Evolutionary conservation across 2,329 filamentous ascomycete species (phyloP).

Genomic region (Coniochaeta sp.): DNA sequence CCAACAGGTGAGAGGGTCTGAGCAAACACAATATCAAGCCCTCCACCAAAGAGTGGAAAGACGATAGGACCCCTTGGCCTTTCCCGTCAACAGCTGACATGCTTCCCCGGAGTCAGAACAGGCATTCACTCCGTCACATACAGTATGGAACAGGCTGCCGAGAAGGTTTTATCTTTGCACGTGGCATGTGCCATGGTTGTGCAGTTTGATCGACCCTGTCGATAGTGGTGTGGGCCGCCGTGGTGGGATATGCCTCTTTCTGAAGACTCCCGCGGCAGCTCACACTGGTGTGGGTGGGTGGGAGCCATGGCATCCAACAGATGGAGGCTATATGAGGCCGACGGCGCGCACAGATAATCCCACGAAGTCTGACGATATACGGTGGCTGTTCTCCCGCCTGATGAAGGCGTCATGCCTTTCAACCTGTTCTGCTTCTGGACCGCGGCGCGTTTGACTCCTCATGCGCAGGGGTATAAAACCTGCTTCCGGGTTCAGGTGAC

Average conservation of each 20-base stretch:
- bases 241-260: background rate
- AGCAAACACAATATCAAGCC: background rate
- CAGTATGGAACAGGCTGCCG: background rate
- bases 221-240: background rate
- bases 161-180: conserved; percentile 8
- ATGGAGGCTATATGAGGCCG: conserved; percentile 11
- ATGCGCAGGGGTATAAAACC: conserved; percentile 1
- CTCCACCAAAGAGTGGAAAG: background rate
- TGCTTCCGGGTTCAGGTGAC: conserved; percentile 1
- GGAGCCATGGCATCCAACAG: background rate
- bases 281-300: background rate
- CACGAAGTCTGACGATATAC: conserved; percentile 10
- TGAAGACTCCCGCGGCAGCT: background rate
- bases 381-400: conserved; percentile 4
- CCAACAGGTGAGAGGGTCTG: background rate
- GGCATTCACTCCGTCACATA: background rate
- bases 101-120: conserved; percentile 3
- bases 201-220: conserved; percentile 12
- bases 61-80: background rate
- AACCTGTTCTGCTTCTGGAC: background rate
- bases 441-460: background rate
- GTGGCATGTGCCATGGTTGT: conserved; percentile 11
- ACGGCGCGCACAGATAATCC: conserved; percentile 14
- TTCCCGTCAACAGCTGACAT: conserved; percentile 6
- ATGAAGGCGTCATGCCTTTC: background rate